Percentiles rank a stretch among this genome's conserved stretches.
Evolutionary conservation across 768 basidiomycete species (phyloP).

Genomic region (Harrya chromipes): DNA sequence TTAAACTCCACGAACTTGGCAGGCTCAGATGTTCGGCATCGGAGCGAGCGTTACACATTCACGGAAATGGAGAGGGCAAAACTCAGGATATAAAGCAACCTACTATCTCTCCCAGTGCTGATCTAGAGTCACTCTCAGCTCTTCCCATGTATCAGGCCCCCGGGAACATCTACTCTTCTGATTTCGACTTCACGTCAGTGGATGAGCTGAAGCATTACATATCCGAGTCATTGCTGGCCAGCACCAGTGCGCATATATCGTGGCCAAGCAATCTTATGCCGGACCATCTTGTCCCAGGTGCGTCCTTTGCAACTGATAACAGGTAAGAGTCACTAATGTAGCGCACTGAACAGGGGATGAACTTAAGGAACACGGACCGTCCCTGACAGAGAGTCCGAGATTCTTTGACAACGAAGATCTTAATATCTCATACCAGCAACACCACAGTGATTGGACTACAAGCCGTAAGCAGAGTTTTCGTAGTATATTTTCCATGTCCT

Average conservation of each 20-base stretch:
- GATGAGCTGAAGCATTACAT: neutral
- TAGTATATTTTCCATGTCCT: neutral
- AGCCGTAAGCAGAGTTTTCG: conserved; percentile 4
- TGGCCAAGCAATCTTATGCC: neutral
- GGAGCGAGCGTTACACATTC: no score
- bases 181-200: neutral
- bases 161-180: neutral
- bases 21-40: neutral
- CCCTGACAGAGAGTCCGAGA: neutral
- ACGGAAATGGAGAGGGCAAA: no score
- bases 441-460: neutral
- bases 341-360: neutral
- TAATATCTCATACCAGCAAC: no score
- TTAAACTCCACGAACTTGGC: neutral
- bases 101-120: no score
- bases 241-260: neutral
- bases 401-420: neutral
- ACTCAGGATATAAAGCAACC: neutral
- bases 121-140: neutral
- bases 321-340: neutral
- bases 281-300: neutral
- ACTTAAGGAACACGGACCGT: neutral
- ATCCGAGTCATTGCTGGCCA: no score
- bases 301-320: neutral
- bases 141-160: neutral